Evolutionary conservation across 2,329 filamentous ascomycete genomes (phyloP), one percentile per base, ranked within the genome.

Genomic region (Calonectria honghensis): DNA sequence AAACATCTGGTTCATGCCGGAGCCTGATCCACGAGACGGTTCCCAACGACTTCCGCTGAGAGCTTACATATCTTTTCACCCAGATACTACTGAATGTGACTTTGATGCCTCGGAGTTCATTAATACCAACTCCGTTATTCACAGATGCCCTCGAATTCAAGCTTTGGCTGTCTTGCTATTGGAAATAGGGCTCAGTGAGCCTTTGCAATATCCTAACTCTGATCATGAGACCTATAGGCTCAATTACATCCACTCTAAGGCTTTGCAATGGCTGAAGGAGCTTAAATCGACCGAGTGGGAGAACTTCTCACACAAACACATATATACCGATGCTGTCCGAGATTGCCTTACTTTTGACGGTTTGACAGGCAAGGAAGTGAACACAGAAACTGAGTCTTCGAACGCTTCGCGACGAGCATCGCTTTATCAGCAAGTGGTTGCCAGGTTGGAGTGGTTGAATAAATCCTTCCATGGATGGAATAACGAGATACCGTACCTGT

Each of bases 1-100:
- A 1, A 51, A 35, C 0, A 77, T 78, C 14, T 72, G 67, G 73
- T 77, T 78, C 35, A 78, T 78, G 76, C 63, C 75, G 35, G 65
- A 73, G 64, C 54, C 48, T 27, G 50, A 72, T 54, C 35, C 57
- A 3, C 59, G 35, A 45, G 51, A 66, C 27, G 29, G 48, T 32
- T 57, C 35, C 11, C 54, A 72, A 41, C 24, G 32, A n/a, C 69
- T 72, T 6, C 69, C 69, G 10, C 37, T 72, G 14, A 66, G 31
- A 11, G 69, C 61, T 5, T 72, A 66, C 69, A n/a, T 72, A 35
- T 48, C 69, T 2, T 66, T 72, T 45, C 31, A 70, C 24, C 35
- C 61, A 27, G 57, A 70, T 37, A 61, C 54, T 16, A 41, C 31
- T 31, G 57, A 70, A 20, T 64, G 68, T n/a, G 48, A 51, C 11